Percentiles rank a stretch among this genome's conserved stretches.
Conservation (phyloP, 108 stramenopile genomes). For the Epipyxis sp. region DNA sequence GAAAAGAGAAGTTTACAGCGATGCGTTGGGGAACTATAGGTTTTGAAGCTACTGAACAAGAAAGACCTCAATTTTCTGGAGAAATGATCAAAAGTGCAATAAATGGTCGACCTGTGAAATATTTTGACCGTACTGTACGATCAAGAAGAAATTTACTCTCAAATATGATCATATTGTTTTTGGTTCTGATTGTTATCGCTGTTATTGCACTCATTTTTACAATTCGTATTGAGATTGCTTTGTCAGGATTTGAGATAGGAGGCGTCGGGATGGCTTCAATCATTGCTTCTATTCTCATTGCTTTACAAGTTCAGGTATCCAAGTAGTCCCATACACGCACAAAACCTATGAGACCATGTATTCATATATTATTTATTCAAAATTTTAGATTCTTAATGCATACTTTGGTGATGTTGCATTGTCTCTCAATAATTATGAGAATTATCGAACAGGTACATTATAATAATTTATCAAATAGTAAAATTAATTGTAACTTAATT, state of each 20-base stretch:
- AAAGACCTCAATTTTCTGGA: conserved; percentile 44
- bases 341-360: too few species aligned
- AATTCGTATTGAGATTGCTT: neutral
- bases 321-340: too few species aligned
- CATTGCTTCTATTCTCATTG: conserved; percentile 24
- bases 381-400: conserved; percentile 16
- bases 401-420: conserved; percentile 13
- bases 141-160: neutral
- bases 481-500: too few species aligned
- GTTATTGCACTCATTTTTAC: conserved; percentile 4
- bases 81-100: neutral
- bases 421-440: conserved; percentile 15
- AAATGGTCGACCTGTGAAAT: neutral
- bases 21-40: conserved; percentile 53
- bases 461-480: too few species aligned
- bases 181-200: conserved; percentile 18
- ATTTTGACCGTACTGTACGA: neutral
- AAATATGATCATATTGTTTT: neutral
- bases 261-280: conserved; percentile 7
- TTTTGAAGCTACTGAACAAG: conserved; percentile 49
- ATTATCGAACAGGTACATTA: conserved; percentile 30
- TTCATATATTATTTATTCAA: too few species aligned
- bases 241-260: neutral
- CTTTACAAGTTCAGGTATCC: conserved; percentile 19
- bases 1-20: conserved; percentile 43